Base-by-base conservation (phyloP, 768 basidiomycete genomes). In the Saitozyma sp. region DNA sequence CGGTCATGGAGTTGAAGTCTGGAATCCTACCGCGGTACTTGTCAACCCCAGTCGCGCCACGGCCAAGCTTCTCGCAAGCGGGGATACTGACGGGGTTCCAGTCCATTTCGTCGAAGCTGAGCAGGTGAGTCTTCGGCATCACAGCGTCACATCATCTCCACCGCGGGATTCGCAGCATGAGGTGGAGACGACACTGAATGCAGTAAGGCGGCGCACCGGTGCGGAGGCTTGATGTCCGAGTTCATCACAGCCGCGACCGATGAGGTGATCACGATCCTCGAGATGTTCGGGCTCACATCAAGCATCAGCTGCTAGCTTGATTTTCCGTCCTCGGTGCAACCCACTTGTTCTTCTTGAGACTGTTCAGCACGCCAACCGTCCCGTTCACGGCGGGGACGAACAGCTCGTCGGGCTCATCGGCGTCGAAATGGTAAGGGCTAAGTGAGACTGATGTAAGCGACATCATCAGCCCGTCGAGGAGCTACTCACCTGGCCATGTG, bases 341-440 rank as follows among this genome's bases (percentile, higher is more conserved):
- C 58, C 64, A 86, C 85, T 82, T 83, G 66, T 85, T 71, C 73
- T 85, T 86, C 58, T 84, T 72, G 9, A 85, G 83, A 50, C 85
- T 85, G 63, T 85, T 79, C 20, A 92, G 80, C 13, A 91, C 81
- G 6, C 85, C 82, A 0, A 84, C 68, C 0, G 90, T 91, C 1
- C 90, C 90, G 2, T 85, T 79, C 4, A 91, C 84, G 29, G 90
- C 90, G 6, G 91, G 90, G 16, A 75, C 77, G 64, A 90, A 86
- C 48, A 89, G 68, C 63, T 89, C 79, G 13, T 76, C 62, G 9
- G 70, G 68, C 8, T 71, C 67, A n/a, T 68, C 53, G 29, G 68
- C 75, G 45, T 70, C 67, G 46, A 56, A 50, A 19, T 58, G 58
- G 63, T 74, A 62, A 2, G 29, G 29, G 29, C 29, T 29, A 5